Conservation (phyloP, 495 filamentous ascomycete genomes). For the Neurospora discreta region DNA sequence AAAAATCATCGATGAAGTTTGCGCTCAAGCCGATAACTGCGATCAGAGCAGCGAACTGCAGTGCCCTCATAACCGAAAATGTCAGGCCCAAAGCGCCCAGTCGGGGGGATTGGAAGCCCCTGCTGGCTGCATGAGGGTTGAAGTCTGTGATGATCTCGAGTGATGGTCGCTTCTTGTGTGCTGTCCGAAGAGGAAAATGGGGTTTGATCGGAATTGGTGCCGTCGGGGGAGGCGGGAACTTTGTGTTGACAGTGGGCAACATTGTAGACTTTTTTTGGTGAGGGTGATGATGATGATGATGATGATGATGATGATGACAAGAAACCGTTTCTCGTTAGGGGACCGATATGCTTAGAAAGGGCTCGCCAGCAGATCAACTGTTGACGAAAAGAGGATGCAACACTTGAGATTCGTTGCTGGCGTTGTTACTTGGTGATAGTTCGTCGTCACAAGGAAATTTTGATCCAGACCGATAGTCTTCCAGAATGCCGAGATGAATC, state of each 20-base stretch:
- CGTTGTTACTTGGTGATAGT: background rate
- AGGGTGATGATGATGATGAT: background rate
- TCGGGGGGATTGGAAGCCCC: conserved; percentile 48
- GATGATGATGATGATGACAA: background rate
- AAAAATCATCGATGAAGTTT: conserved; percentile 73
- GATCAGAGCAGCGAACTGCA: conserved; percentile 64
- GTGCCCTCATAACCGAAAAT: conserved; percentile 60
- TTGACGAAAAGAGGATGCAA: conserved; percentile 2
- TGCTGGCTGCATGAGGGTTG: conserved; percentile 26
- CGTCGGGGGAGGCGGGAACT: conserved; percentile 18
- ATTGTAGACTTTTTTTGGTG: conserved; percentile 16
- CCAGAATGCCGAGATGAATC: conserved; percentile 7
- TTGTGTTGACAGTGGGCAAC: conserved; percentile 11
- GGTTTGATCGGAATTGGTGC: conserved; percentile 15
- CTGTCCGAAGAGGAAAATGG: conserved; percentile 18
- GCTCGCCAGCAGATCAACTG: conserved; percentile 21
- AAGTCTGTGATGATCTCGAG: conserved; percentile 23
- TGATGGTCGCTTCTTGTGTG: conserved; percentile 17
- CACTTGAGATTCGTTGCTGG: background rate
- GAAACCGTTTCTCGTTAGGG: background rate
- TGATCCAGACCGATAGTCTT: conserved; percentile 11
- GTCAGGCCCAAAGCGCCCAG: conserved; percentile 70
- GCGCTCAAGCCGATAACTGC: conserved; percentile 69
- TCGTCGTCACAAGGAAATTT: conserved; percentile 4
- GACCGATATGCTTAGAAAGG: background rate